Percentiles rank a stretch among this genome's conserved stretches.
phyloP scores from a whole-genome alignment of 257 asterid genomes.

The Paulownia fortunei region DNA sequence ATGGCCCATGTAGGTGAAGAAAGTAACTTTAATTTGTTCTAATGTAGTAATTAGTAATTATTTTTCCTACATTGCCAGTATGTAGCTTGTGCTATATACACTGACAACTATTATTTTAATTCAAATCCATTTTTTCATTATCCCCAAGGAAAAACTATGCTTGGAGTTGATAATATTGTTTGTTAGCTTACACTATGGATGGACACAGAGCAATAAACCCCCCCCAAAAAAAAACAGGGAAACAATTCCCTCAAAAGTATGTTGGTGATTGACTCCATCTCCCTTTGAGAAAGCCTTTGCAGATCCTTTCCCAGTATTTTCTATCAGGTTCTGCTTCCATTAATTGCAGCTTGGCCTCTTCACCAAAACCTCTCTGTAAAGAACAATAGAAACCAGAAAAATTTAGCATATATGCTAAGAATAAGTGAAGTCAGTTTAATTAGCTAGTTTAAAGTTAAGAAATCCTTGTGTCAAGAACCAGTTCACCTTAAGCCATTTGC shows the following conservation, averaged over 20 bases:
- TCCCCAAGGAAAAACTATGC: neutral
- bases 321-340: conserved; percentile 56
- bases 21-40: neutral
- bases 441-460: too few relatives aligned
- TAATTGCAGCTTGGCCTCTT: conserved; percentile 50
- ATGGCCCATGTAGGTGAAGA: neutral
- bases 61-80: neutral
- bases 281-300: conserved; percentile 66
- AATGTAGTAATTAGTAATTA: neutral
- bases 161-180: neutral
- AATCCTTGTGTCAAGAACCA: too few relatives aligned
- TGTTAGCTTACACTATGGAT: neutral
- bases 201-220: neutral
- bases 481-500: too few relatives aligned
- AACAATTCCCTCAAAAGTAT: conserved; percentile 7
- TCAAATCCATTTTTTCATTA: neutral
- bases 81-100: neutral
- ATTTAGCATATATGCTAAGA: neutral
- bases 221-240: neutral
- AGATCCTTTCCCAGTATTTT: conserved; percentile 59
- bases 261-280: conserved; percentile 17
- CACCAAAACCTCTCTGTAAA: conserved; percentile 54
- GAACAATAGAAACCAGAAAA: neutral
- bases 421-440: too few relatives aligned
- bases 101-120: neutral